These are phyloP conservation scores for Haberlea rhodopensis DNA, from an alignment of 257 asterid genomes.

Conservation along the genomic window DNA sequence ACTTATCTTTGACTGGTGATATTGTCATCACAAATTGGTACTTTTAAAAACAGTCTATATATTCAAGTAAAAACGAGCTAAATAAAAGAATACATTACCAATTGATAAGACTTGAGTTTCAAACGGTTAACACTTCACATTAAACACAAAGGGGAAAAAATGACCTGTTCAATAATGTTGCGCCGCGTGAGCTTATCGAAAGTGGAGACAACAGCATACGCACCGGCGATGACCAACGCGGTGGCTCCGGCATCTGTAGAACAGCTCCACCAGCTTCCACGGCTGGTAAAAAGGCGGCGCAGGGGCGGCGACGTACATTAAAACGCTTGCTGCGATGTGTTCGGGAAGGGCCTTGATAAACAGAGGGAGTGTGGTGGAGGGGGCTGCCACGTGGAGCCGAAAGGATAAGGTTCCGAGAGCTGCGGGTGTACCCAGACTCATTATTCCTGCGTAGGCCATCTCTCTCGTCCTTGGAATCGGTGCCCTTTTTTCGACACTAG, in stretches of 20 bases:
- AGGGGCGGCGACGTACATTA: constrained; percentile 30
- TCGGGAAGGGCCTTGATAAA: neutral
- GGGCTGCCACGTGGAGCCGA: constrained; percentile 18
- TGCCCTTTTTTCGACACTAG: neutral
- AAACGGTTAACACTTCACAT: neutral
- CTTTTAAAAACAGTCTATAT: too few relatives aligned
- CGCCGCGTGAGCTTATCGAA: constrained; percentile 67
- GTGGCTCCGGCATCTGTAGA: constrained; percentile 77
- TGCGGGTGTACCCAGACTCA: constrained; percentile 32
- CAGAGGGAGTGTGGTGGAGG: constrained; percentile 16
- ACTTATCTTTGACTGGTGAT: too few relatives aligned
- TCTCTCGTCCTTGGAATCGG: too few relatives aligned
- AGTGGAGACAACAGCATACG: constrained; percentile 70
- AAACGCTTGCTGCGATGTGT: constrained; percentile 21
- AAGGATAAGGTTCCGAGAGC: constrained; percentile 28
- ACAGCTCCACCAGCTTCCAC: constrained; percentile 31
- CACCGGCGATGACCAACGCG: constrained; percentile 64
- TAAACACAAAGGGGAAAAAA: neutral
- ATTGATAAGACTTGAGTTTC: too few relatives aligned
- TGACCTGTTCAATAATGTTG: constrained; percentile 73
- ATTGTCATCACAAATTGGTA: too few relatives aligned
- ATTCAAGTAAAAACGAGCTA: too few relatives aligned
- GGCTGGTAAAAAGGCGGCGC: constrained; percentile 1
- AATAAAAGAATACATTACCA: too few relatives aligned
- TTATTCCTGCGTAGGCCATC: constrained; percentile 29